Evolutionary conservation across 2,329 filamentous ascomycete species (phyloP).

Genomic region (Fusarium gaditjirri): DNA sequence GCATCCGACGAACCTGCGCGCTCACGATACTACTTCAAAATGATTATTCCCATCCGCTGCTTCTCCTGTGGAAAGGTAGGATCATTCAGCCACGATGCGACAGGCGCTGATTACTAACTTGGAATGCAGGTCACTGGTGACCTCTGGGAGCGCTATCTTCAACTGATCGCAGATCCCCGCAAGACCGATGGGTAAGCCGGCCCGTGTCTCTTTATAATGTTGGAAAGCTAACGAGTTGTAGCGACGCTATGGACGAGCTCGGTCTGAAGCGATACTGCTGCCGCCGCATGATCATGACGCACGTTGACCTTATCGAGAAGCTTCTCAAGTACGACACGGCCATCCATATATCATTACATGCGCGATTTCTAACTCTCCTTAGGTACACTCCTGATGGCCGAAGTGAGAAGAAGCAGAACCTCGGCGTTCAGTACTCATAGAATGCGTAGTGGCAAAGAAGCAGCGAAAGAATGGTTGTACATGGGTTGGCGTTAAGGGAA

Average conservation of each 20-base stretch:
- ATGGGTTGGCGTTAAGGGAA: slow-evolving; percentile 50
- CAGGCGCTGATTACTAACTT: slow-evolving; percentile 40
- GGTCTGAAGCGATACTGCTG: slow-evolving; percentile 97
- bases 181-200: slow-evolving; percentile 75
- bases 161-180: slow-evolving; percentile 79
- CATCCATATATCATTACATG: background rate
- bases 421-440: slow-evolving; percentile 50
- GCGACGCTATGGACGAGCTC: slow-evolving; percentile 95
- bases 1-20: slow-evolving; percentile 21
- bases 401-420: slow-evolving; percentile 67
- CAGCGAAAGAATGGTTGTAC: slow-evolving; percentile 35
- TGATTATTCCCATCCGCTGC: slow-evolving; percentile 99
- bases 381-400: slow-evolving; percentile 72
- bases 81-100: slow-evolving; percentile 10
- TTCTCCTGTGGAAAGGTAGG: slow-evolving; percentile 98
- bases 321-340: slow-evolving; percentile 78
- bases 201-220: background rate
- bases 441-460: slow-evolving; percentile 10
- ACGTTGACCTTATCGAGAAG: slow-evolving; percentile 99
- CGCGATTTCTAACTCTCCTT: slow-evolving; percentile 21
- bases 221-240: slow-evolving; percentile 53
- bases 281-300: slow-evolving; percentile 99
- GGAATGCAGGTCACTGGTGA: slow-evolving; percentile 85
- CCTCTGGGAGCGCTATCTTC: slow-evolving; percentile 95
- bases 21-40: slow-evolving; percentile 60